Conservation (phyloP, 2,329 filamentous ascomycete genomes). For the Hypoxylon sp. region DNA sequence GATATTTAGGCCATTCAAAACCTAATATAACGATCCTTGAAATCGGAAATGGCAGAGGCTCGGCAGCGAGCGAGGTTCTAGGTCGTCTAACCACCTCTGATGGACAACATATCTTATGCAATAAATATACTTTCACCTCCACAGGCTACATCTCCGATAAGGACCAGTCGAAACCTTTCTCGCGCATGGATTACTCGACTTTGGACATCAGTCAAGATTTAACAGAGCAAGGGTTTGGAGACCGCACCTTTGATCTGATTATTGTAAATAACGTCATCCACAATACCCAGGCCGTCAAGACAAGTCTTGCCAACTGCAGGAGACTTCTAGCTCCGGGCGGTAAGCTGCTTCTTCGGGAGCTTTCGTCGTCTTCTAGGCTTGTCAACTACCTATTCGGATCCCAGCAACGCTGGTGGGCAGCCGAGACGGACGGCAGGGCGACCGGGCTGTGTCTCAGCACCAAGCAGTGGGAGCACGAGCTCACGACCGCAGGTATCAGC, state of each 20-base stretch:
- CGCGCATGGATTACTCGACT: slow-evolving; percentile 35
- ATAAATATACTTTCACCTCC: slow-evolving; percentile 24
- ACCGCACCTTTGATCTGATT: slow-evolving; percentile 41
- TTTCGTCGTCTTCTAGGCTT: slow-evolving; percentile 39
- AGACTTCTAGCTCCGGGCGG: slow-evolving; percentile 48
- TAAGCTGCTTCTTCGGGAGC: slow-evolving; percentile 47
- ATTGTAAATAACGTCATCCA: slow-evolving; percentile 43
- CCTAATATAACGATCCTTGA: slow-evolving; percentile 29
- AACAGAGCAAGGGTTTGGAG: slow-evolving; percentile 42
- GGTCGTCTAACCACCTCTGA: slow-evolving; percentile 14
- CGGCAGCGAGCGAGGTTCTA: slow-evolving; percentile 12
- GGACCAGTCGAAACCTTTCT: slow-evolving; percentile 23
- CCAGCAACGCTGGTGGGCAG: slow-evolving; percentile 53
- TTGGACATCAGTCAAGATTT: slow-evolving; percentile 42
- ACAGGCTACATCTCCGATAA: slow-evolving; percentile 27
- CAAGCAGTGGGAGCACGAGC: slow-evolving; percentile 46
- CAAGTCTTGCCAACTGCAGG: slow-evolving; percentile 37
- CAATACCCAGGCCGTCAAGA: slow-evolving; percentile 31
- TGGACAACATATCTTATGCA: slow-evolving; percentile 14
- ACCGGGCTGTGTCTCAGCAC: slow-evolving; percentile 45
- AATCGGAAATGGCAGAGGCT: slow-evolving; percentile 26
- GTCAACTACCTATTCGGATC: slow-evolving; percentile 50
- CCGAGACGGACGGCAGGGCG: slow-evolving; percentile 44
- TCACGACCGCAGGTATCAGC: slow-evolving; percentile 44
- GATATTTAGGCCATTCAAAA: slow-evolving; percentile 21